These are phyloP conservation scores for Marchantia paleacea DNA, from an alignment of 225 moss, liverwort and hornwort genomes.

Conservation along the genomic window DNA sequence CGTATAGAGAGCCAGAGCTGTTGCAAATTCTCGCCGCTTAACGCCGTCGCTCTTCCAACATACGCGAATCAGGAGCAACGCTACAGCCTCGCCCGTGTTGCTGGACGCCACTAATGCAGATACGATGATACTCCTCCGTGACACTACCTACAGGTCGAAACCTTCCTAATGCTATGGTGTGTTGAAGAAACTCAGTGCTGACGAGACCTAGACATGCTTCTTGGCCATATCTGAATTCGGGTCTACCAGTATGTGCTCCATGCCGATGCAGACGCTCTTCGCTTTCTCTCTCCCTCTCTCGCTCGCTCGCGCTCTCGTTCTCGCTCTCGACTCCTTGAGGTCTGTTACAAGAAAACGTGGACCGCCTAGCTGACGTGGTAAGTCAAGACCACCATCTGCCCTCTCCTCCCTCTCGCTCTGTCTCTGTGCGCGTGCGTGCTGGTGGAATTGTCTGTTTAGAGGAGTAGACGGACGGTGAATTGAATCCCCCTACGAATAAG, in stretches of 20 bases:
- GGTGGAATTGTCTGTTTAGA: constrained; percentile 11
- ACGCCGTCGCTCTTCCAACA: background rate
- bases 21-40: background rate
- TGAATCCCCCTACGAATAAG: constrained; percentile 1
- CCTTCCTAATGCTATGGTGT: background rate
- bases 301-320: background rate
- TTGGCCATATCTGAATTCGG: constrained; percentile 17
- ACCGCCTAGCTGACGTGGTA: constrained; percentile 18
- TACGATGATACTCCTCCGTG: background rate
- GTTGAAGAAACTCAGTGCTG: background rate
- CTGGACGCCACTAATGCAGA: background rate
- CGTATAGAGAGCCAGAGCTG: background rate
- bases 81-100: background rate
- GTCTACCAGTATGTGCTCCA: background rate
- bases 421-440: background rate
- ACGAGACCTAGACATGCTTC: constrained; percentile 18
- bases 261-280: background rate
- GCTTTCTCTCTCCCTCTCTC: background rate
- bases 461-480: background rate
- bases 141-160: background rate
- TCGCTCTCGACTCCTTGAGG: background rate
- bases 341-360: constrained; percentile 11
- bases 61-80: background rate
- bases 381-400: constrained; percentile 8
- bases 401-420: background rate